These are phyloP conservation scores for Ogataea haglerorum DNA, from an alignment of 805 yeast genomes.

Conservation along the genomic window DNA sequence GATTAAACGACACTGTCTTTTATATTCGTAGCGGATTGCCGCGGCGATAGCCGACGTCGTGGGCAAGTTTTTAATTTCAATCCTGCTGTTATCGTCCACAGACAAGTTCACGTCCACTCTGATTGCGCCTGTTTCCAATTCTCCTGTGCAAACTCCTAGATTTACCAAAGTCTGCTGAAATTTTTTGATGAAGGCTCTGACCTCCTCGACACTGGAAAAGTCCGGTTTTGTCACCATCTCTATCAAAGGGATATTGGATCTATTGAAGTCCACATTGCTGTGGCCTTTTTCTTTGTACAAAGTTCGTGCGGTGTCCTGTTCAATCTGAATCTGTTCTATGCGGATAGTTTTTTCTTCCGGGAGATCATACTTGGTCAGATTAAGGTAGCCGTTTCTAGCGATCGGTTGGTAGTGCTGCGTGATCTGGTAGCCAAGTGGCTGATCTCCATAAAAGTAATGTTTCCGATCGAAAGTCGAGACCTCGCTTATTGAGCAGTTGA, in stretches of 20 bases:
- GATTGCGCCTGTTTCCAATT: conserved; percentile 91
- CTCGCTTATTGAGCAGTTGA: conserved; percentile 54
- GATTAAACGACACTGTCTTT: conserved; percentile 58
- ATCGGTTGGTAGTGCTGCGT: conserved; percentile 85
- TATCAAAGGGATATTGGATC: conserved; percentile 82
- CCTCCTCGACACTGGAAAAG: conserved; percentile 61
- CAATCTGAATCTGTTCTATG: conserved; percentile 82
- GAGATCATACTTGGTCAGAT: conserved; percentile 47
- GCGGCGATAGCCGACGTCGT: conserved; percentile 74
- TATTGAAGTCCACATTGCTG: conserved; percentile 67
- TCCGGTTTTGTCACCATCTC: conserved; percentile 93
- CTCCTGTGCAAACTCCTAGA: conserved; percentile 78
- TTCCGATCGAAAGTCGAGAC: conserved; percentile 81
- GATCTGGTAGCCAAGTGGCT: conserved; percentile 93
- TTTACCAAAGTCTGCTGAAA: conserved; percentile 69
- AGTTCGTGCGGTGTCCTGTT: conserved; percentile 92
- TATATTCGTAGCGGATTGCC: conserved; percentile 72
- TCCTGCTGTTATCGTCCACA: conserved; percentile 65
- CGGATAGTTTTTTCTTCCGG: conserved; percentile 45
- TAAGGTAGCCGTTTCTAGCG: conserved; percentile 62
- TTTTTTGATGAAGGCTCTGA: conserved; percentile 75
- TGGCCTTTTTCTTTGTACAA: conserved; percentile 45
- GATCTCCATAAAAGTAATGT: conserved; percentile 95
- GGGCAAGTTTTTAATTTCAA: conserved; percentile 87
- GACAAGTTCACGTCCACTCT: conserved; percentile 94